Evolutionary conservation across 208 protist genomes (phyloP), one percentile per base, ranked within the genome.

Genomic region (Leishmania turanica): DNA sequence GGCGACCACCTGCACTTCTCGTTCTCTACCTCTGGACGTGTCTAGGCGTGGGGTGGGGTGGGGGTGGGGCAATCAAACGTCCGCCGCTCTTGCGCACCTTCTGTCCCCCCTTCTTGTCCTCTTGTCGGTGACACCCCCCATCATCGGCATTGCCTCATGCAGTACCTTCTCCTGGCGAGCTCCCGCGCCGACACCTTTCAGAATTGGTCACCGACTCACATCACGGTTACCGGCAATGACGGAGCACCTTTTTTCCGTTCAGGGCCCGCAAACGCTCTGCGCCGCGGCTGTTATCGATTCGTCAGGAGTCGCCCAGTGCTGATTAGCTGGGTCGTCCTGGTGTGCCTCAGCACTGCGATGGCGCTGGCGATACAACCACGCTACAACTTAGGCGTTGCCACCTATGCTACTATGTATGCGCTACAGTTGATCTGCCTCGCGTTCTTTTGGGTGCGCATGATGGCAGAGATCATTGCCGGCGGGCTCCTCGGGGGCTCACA

Each of bases 401-500:
- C 84, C 1, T 83, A 88, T 53, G 75, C 62, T 47, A 75, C 77
- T 7, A 70, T 93, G 19, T 82, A 87, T 51, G 45, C 75, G 8
- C 24, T 93, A 53, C 75, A 91, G 56, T 72, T 81, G 0, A 47
- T 88, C 24, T 87, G 87, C 49, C 47, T 90, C 15, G 77, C 77
- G 1, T 90, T 92, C 56, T 94, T 96, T 68, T 89, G 85, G 85
- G 5, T 90, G 54, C 87, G 89, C 42, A 92, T 92, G 87, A 54
- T 90, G 5, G 31, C 83, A 17, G 87, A 93, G 45, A 84, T 94
- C 5, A 73, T 88, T 7, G 88, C 87, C 34, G 47, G 75, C 34
- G 90, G 90, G 2, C 34, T 92, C n/a, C 3, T 91, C 49, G 51
- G 84, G 19, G 79, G 85, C 40, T 70, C 60, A 1, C 37, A 82